Base-by-base conservation (phyloP, 768 basidiomycete species). In the Russula ochroleuca region DNA sequence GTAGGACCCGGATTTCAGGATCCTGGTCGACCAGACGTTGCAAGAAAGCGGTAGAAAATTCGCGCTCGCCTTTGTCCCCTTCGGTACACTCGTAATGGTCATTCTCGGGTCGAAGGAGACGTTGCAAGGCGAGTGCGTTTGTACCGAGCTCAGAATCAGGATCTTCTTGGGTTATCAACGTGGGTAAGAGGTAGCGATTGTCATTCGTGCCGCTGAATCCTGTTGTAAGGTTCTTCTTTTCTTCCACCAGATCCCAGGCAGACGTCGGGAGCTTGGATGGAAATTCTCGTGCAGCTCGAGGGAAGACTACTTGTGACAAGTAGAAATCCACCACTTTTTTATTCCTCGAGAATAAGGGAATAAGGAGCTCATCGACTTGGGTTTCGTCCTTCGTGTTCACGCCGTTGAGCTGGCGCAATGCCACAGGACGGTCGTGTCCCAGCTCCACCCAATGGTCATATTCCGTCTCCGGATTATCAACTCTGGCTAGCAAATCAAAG, bases 11-110 rank as follows among this genome's bases (percentile, higher is more conserved):
- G 21, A 47, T 21, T 47, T 47, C 45, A 47, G 45, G 45, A 13
- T 47, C 45, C 10, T 47, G n/a, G 1, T 47, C 3, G 11, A 47
- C 45, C n/a, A 47, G 21, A 21, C 45, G 45, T 13, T 21, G 45
- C 45, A 47, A 21, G 21, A 47, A 47, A 47, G 45, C 45, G 21
- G 45, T 21, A 47, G 45, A 47, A n/a, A 47, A 47, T 21, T 47
- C 45, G 21, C 45, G 45, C 45, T 47, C 45, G 10, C 45, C 45
- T 10, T 47, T 13, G 11, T 13, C 45, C 45, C 45, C 45, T 47
- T 47, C 45, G 45, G 45, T 47, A 47, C 45, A 47, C 45, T 47
- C 45, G 45, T 47, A 47, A 47, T 47, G 45, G 45, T 47, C 21
- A 47, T 47, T 47, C 11, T 47, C 45, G n/a, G 45, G 45, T 47